phyloP scores from a whole-genome alignment of 495 filamentous ascomycete species.

The Xylona heveae region DNA sequence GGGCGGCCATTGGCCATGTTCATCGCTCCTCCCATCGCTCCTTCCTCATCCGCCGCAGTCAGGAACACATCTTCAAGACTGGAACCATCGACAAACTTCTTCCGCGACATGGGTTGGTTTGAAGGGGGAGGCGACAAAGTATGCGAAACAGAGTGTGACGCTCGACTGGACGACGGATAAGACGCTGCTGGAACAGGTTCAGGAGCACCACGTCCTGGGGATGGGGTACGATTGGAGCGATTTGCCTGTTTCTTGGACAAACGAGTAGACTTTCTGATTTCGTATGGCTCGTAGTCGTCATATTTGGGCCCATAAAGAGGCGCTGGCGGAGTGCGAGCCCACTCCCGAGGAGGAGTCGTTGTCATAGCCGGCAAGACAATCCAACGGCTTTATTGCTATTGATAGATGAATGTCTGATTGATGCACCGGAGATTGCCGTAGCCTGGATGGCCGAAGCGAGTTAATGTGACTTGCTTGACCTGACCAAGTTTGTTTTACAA shows the following conservation, averaged over 20 bases:
- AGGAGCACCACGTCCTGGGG: slow-evolving; percentile 11
- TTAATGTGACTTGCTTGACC: too few species aligned
- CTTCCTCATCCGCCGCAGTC: background rate
- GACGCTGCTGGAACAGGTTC: background rate
- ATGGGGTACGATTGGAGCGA: slow-evolving; percentile 17
- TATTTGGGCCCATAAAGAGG: slow-evolving; percentile 46
- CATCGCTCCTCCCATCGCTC: background rate
- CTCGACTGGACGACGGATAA: too few species aligned
- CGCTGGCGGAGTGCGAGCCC: slow-evolving; percentile 43
- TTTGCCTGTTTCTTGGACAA: slow-evolving; percentile 15
- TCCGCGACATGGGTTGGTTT: slow-evolving; percentile 9
- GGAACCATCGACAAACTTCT: slow-evolving; percentile 11
- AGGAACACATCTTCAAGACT: background rate
- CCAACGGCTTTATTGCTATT: too few species aligned
- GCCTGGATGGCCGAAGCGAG: too few species aligned
- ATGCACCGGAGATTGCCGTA: too few species aligned
- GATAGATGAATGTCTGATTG: too few species aligned
- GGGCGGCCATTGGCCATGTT: background rate
- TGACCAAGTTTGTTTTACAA: too few species aligned
- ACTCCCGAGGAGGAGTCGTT: slow-evolving; percentile 43
- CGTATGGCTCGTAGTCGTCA: slow-evolving; percentile 51
- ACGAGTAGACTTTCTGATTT: slow-evolving; percentile 34
- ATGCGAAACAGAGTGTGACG: too few species aligned
- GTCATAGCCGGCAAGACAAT: slow-evolving; percentile 22
- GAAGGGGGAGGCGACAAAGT: slow-evolving; percentile 26